Evolutionary conservation across 768 basidiomycete species (phyloP).

Genomic region (Rhizopogon roseolus): DNA sequence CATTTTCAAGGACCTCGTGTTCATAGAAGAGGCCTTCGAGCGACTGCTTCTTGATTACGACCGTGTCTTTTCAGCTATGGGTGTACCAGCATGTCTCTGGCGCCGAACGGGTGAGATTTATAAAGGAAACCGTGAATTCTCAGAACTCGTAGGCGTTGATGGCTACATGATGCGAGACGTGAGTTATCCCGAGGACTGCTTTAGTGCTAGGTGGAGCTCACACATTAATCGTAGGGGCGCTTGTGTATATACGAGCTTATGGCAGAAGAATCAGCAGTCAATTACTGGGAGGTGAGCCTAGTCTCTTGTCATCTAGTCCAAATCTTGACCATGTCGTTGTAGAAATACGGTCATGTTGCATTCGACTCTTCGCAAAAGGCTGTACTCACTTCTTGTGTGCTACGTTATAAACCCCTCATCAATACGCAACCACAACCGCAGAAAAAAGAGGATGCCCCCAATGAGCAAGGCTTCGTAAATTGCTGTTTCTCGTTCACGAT

Average conservation of each 20-base stretch:
- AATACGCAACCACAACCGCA: constrained; percentile 31
- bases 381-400: constrained; percentile 86
- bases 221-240: constrained; percentile 51
- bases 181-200: constrained; percentile 17
- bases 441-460: constrained; percentile 28
- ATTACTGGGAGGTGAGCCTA: constrained; percentile 86
- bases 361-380: constrained; percentile 92
- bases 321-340: constrained; percentile 1
- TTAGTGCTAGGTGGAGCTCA: constrained; percentile 5
- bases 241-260: constrained; percentile 97
- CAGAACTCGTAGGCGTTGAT: constrained; percentile 84
- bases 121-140: constrained; percentile 96
- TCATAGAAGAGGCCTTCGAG: constrained; percentile 98
- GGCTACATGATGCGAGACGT: constrained; percentile 87
- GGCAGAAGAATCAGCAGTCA: constrained; percentile 95
- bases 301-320: not conserved
- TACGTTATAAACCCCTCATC: constrained; percentile 71
- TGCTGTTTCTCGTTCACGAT: constrained; percentile 94
- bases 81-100: constrained; percentile 96
- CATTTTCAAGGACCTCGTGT: constrained; percentile 73
- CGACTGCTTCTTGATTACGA: constrained; percentile 93
- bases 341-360: constrained; percentile 95
- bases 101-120: constrained; percentile 96
- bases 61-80: constrained; percentile 92
- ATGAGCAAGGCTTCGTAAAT: constrained; percentile 74